Evolutionary conservation across 495 filamentous ascomycete species (phyloP).

Genomic region (Penicillium manginii): DNA sequence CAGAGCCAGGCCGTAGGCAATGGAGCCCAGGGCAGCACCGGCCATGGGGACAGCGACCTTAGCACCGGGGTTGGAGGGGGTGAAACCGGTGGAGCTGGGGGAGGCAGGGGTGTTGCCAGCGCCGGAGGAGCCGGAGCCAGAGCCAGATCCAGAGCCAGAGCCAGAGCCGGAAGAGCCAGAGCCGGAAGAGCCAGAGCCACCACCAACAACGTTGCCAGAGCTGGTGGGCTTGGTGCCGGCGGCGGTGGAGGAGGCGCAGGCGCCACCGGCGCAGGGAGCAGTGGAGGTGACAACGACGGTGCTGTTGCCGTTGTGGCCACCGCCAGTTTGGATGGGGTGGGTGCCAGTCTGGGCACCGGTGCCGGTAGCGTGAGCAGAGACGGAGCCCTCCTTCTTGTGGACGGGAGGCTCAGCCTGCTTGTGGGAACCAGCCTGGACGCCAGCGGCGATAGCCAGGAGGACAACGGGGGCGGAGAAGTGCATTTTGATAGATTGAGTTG

Average conservation of each 20-base stretch:
- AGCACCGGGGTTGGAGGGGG: conserved; percentile 34
- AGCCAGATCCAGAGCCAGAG: conserved; percentile 8
- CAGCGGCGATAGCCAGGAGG: conserved; percentile 33
- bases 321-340: conserved; percentile 19
- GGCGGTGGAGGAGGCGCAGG: conserved; percentile 5
- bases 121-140: conserved; percentile 14
- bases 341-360: conserved; percentile 22
- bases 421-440: conserved; percentile 21
- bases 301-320: conserved; percentile 1
- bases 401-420: conserved; percentile 25
- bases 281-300: conserved; percentile 10
- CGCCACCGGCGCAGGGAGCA: conserved; percentile 9
- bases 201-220: conserved; percentile 4
- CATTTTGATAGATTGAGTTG: conserved; percentile 24
- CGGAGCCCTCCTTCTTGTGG: conserved; percentile 10
- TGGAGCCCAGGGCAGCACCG: conserved; percentile 33
- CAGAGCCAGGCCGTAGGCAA: conserved; percentile 34
- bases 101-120: conserved; percentile 22
- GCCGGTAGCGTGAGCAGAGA: conserved; percentile 2
- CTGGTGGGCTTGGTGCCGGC: conserved; percentile 5
- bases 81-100: conserved; percentile 30
- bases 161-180: conserved; percentile 13
- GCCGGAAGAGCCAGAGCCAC: conserved; percentile 16
- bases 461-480: conserved; percentile 29
- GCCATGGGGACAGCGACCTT: conserved; percentile 34